These are phyloP conservation scores for Coniella vitis DNA, from an alignment of 2,329 filamentous ascomycete genomes.

Conservation along the genomic window DNA sequence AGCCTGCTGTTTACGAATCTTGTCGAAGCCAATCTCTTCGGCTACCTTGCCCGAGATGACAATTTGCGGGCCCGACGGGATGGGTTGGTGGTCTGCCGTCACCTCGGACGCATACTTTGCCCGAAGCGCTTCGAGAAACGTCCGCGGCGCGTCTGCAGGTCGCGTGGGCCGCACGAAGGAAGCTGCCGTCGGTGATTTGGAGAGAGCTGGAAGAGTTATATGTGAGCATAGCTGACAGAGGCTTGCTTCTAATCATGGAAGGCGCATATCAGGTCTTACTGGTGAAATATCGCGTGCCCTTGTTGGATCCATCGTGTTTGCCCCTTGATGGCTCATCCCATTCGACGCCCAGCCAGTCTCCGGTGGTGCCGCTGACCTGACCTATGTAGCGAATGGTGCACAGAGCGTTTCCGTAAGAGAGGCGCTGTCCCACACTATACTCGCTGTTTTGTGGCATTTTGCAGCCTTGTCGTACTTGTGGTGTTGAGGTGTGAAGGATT, in stretches of 20 bases:
- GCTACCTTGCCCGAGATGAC: conserved; percentile 73
- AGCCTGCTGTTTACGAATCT: conserved; percentile 75
- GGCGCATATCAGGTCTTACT: conserved; percentile 48
- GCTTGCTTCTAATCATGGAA: background rate
- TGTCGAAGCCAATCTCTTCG: conserved; percentile 92
- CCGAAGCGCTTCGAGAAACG: conserved; percentile 72
- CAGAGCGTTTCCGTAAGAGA: conserved; percentile 68
- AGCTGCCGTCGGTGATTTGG: conserved; percentile 60
- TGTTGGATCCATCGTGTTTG: conserved; percentile 83
- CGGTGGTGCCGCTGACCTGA: conserved; percentile 65
- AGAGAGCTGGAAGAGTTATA: conserved; percentile 45
- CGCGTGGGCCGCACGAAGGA: conserved; percentile 82
- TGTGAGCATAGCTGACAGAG: too few relatives aligned
- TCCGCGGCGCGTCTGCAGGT: conserved; percentile 57
- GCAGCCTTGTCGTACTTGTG: background rate
- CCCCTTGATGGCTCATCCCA: conserved; percentile 86
- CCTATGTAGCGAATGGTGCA: conserved; percentile 87
- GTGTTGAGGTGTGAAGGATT: background rate
- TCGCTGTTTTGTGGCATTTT: conserved; percentile 29
- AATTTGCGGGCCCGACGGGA: conserved; percentile 45
- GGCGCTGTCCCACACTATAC: conserved; percentile 59
- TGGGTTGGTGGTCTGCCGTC: conserved; percentile 21
- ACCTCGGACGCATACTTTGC: conserved; percentile 73
- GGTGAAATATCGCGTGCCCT: conserved; percentile 71
- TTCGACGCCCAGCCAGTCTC: conserved; percentile 88